Evolutionary conservation across 306 rosid species (phyloP), one percentile per base, ranked within the genome.

Genomic region (Dryas octopetala): DNA sequence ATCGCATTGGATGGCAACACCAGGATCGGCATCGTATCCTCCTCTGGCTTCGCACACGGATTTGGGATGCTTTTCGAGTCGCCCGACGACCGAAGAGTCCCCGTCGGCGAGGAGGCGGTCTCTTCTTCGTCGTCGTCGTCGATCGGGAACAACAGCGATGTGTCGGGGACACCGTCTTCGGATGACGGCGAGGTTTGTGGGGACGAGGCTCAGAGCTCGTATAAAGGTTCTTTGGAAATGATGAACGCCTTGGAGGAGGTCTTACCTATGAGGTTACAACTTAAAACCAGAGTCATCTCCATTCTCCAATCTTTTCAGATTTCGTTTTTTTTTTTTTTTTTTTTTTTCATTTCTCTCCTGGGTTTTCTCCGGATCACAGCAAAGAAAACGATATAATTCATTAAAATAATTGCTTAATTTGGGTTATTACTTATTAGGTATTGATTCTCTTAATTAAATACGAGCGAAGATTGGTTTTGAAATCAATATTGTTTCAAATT

Each of bases 141-240:
- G 89, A 91, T 95, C 64, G 98, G 98, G 66, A 88, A 86, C 76
- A 81, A 91, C 78, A 95, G 98, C 76, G 98, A 91, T 77, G 70
- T 58, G 46, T 83, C 88, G 1, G 89, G 52, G 60, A 79, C 87
- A 73, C 87, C 96, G 70, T 89, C 88, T 1, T 80, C 77, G 63
- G 88, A 44, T 9, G 88, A 19, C 48, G 90, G 61, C 14, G 90
- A 84, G 3, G 88, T 86, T 68, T 74, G 73, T 13, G 81, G 59
- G 6, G 85, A 73, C 14, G 98, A 91, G 83, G 98, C 80, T 73
- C 80, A 95, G 79, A 95, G 98, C 79, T 71, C 88, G 4, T 91
- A 90, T 43, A 88, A 82, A 14, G 88, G 78, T 1, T 81, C 98
- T 47, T 49, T 90, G 28, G 81, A 91, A 66, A 71, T 82, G 91